Evolutionary conservation across 345 rosid genomes (phyloP).

Genomic region (Nephelium lappaceum): DNA sequence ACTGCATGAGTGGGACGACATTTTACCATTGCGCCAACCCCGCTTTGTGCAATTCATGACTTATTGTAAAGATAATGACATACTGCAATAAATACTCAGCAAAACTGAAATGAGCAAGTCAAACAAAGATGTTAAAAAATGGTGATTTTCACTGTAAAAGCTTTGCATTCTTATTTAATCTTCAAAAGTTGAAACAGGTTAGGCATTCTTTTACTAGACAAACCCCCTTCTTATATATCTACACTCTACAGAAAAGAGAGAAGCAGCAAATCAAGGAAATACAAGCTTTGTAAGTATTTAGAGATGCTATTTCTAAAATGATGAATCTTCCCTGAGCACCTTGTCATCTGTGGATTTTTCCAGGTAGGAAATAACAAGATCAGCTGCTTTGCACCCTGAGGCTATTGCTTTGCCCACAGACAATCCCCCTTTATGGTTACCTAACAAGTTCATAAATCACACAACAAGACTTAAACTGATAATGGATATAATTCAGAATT

Average conservation of each 20-base stretch:
- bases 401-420: slow-evolving; percentile 84
- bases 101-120: no score
- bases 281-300: no score
- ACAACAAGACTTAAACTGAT: background rate
- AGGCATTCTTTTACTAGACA: background rate
- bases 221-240: background rate
- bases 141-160: background rate
- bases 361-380: slow-evolving; percentile 74
- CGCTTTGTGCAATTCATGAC: no score
- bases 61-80: no score
- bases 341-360: slow-evolving; percentile 55
- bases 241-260: background rate
- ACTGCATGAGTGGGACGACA: no score
- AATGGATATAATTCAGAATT: background rate
- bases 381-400: slow-evolving; percentile 91
- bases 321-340: slow-evolving; percentile 29
- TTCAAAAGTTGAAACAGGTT: background rate
- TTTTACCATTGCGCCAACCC: no score
- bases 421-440: slow-evolving; percentile 86
- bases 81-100: no score
- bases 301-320: background rate
- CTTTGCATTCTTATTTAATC: background rate
- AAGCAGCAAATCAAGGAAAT: background rate
- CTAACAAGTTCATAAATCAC: slow-evolving; percentile 35
- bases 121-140: background rate